Evolutionary conservation across 768 basidiomycete genomes (phyloP).

Genomic region (Kwoniella shandongensis): DNA sequence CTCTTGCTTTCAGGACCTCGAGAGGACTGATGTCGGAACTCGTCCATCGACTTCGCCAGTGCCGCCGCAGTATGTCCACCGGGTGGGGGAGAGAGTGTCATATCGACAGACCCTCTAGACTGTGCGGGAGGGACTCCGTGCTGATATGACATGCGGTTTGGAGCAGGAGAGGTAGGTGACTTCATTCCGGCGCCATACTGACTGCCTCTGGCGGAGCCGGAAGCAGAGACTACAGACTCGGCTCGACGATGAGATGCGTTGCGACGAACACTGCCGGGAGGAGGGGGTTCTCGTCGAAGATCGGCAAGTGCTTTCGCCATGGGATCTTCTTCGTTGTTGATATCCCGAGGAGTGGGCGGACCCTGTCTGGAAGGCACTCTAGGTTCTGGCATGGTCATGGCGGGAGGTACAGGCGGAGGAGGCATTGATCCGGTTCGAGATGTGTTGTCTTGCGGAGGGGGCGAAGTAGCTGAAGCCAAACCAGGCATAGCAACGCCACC

Average conservation of each 20-base stretch:
- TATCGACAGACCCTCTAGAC: constrained; percentile 34
- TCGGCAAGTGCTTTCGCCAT: constrained; percentile 55
- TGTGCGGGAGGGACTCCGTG: constrained; percentile 18
- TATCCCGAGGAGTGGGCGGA: constrained; percentile 24
- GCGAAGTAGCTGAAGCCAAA: constrained; percentile 30
- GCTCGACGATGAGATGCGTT: constrained; percentile 47
- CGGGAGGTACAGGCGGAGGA: constrained; percentile 37
- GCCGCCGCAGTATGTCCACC: constrained; percentile 53
- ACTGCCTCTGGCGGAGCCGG: constrained; percentile 31
- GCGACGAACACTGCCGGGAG: constrained; percentile 44
- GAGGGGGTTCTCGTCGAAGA: constrained; percentile 51
- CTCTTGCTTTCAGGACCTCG: constrained; percentile 30
- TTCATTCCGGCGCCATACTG: constrained; percentile 25
- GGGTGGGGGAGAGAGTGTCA: constrained; percentile 47
- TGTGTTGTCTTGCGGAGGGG: constrained; percentile 18
- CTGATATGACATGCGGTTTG: constrained; percentile 40
- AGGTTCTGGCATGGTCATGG: constrained; percentile 46
- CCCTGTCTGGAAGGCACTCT: constrained; percentile 38
- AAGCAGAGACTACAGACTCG: constrained; percentile 41
- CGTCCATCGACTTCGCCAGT: constrained; percentile 51
- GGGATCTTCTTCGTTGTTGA: constrained; percentile 55
- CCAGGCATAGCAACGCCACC: constrained; percentile 49
- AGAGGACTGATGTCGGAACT: constrained; percentile 53
- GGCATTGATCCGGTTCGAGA: constrained; percentile 31
- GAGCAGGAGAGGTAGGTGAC: constrained; percentile 41